phyloP scores from a whole-genome alignment of 1,284 basidiomycete genomes.

The Fomitopsis schrenkii region DNA sequence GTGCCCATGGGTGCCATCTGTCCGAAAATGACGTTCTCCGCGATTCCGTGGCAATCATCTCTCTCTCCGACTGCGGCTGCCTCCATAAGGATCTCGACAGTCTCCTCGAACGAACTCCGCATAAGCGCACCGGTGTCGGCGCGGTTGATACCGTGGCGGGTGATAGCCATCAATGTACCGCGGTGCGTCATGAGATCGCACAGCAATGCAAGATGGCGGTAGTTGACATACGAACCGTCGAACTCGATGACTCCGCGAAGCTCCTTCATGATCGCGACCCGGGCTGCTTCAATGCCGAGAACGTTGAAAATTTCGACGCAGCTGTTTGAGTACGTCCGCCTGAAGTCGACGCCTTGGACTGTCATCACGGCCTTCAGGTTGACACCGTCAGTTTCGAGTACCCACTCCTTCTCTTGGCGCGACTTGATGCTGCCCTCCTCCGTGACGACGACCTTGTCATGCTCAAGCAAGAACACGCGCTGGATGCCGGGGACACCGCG shows the following conservation, averaged over 20 bases:
- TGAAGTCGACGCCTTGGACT: constrained; percentile 92
- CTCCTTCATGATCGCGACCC: constrained; percentile 91
- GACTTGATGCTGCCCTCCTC: constrained; percentile 62
- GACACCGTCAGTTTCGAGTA: constrained; percentile 95
- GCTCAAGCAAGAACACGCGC: constrained; percentile 90
- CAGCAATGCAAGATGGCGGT: constrained; percentile 92
- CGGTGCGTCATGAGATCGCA: constrained; percentile 99
- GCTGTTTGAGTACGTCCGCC: constrained; percentile 94
- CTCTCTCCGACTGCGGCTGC: constrained; percentile 97
- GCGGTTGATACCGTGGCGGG: constrained; percentile 98
- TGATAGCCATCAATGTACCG: constrained; percentile 96
- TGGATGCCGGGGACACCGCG: constrained; percentile 92
- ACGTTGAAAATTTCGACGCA: constrained; percentile 95
- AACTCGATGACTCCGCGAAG: constrained; percentile 95
- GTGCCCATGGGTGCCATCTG: constrained; percentile 99
- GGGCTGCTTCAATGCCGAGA: constrained; percentile 97
- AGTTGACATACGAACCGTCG: constrained; percentile 99
- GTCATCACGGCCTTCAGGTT: constrained; percentile 94
- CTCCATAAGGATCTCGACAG: constrained; percentile 98
- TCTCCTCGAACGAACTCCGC: constrained; percentile 99
- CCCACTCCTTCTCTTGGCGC: constrained; percentile 83
- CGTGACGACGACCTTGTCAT: constrained; percentile 75
- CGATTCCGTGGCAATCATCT: constrained; percentile 97
- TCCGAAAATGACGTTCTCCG: constrained; percentile 98
- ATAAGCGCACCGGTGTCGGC: constrained; percentile 97